Evolutionary conservation across 2,329 filamentous ascomycete genomes (phyloP), one percentile per base, ranked within the genome.

Genomic region (Paraconiothyrium sp.): DNA sequence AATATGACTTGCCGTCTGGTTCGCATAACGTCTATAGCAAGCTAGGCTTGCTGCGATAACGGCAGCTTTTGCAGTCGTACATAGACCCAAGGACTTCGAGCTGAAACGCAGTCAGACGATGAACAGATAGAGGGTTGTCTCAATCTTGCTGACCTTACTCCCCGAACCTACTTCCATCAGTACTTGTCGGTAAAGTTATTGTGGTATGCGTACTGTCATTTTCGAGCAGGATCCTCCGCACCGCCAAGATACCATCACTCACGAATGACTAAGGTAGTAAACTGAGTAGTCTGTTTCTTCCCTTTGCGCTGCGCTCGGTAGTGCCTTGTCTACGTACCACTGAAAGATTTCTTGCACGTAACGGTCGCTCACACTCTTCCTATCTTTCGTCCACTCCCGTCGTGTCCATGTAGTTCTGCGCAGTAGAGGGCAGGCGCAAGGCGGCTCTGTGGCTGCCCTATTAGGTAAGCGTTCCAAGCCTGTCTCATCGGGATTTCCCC

Each of bases 141-240:
- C 14, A 4, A 5, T 16, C 1, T 16, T 5, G 52, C 52, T 55
- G 52, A 54, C 39, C 4, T 55, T 5, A 20, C 37, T 41, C 37
- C 5, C 39, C 39, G 16, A 41, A n/a, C 39, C 14, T 7, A n/a
- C 16, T 2, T 41, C 7, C 39, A 41, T 41, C 16, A 41, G 16
- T 16, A 41, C 39, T 41, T 16, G 39, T n/a, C 13, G 16, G 39
- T 41, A 34, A 44, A 44, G 39, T 55, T 44, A 52, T 37, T 32
- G 37, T 24, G 52, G 24, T 46, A 46, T 34, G 37, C 8, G 52
- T 55, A 55, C 52, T 55, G 52, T 55, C 27, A 55, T 37, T 44
- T 55, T 55, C 52, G 39, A 44, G 14, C 24, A 27, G 34, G 34
- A 41, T 27, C 10, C 50, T 41, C 37, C 1, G 49, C 11, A 11